A percentile compares a stretch with the other conserved stretches of the same genome.
Conservation (phyloP, 306 rosid genomes). For the Amphicarpaea edgeworthii region DNA sequence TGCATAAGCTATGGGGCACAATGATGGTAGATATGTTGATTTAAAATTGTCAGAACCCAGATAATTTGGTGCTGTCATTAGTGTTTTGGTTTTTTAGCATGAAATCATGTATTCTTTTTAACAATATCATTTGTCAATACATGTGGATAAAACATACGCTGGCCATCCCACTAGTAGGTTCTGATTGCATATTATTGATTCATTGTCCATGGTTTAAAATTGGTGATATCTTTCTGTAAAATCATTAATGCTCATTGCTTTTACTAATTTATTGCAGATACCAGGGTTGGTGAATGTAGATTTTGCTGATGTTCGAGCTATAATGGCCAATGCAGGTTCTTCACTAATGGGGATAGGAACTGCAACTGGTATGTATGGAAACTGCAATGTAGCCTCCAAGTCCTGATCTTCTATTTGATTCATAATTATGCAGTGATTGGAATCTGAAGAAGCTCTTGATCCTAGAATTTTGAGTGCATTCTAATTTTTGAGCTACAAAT, state of each 20-base stretch:
- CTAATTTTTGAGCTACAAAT: conserved; percentile 2
- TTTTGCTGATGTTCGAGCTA: conserved; percentile 95
- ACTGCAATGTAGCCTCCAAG: conserved; percentile 13
- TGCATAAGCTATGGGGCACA: neutral
- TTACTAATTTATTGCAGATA: conserved; percentile 64
- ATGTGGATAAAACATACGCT: conserved; percentile 1
- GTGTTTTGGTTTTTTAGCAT: neutral
- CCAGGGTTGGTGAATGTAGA: conserved; percentile 95
- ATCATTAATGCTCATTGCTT: conserved; percentile 31
- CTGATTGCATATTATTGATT: neutral
- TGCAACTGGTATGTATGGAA: conserved; percentile 69
- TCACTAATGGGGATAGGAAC: conserved; percentile 96
- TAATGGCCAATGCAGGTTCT: conserved; percentile 97
- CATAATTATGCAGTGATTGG: conserved; percentile 17
- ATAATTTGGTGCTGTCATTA: neutral
- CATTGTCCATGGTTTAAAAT: conserved; percentile 14
- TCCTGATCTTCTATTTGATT: conserved; percentile 17
- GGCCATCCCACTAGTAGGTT: conserved; percentile 14
- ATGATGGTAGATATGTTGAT: conserved; percentile 15
- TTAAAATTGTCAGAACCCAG: neutral
- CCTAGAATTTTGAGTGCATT: conserved; percentile 16
- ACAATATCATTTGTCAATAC: too few relatives aligned
- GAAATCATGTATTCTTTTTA: neutral
- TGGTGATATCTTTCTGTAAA: conserved; percentile 16
- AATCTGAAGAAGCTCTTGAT: conserved; percentile 25